Base-by-base conservation (phyloP, 2,329 filamentous ascomycete genomes). In the Cladobotryum mycophilum region DNA sequence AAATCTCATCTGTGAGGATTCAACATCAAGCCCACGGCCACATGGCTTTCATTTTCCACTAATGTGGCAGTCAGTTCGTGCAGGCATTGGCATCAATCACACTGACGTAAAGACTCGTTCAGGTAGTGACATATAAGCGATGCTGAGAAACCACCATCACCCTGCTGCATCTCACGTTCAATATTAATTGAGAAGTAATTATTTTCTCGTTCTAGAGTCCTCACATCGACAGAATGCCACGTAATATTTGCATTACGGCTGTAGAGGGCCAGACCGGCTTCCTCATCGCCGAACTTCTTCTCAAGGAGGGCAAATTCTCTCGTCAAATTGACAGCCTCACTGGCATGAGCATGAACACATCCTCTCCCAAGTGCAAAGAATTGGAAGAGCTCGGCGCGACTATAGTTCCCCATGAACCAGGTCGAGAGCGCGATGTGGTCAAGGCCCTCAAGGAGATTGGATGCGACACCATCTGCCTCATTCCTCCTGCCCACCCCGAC, bases 251-350 rank as follows among this genome's bases (percentile, higher is more conserved):
- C 57, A 66, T 78, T 57, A 76, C 73, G 2, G 69, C 75, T 33
- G 66, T 69, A 12, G 75, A 78, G 41, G 75, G 76, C 58, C 67
- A 78, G 49, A 78, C 74, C 4, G 75, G 75, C 55, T 76, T 74
- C 55, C 62, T 72, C 51, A 76, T 78, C 56, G 71, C 73, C 37
- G 73, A 78, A 56, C 66, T 77, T 6, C 65, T 78, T 40, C 68
- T 78, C 43, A 71, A 65, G 18, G 58, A 74, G 30, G 55, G 58
- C 7, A 62, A 68, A 18, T 78, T 79, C 64, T 66, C 64, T 14
- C 61, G 61, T 18, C 67, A 72, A 49, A 59, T 76, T 54, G 61
- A 65, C 55, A 68, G 66, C 12, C 60, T 79, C 37, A 65, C 63
- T 22, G 70, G 68, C 11, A 62, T 78, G 8, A 59, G 70, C 4